Conservation (phyloP, 2,329 filamentous ascomycete genomes). For the Drechmeria coniospora region DNA sequence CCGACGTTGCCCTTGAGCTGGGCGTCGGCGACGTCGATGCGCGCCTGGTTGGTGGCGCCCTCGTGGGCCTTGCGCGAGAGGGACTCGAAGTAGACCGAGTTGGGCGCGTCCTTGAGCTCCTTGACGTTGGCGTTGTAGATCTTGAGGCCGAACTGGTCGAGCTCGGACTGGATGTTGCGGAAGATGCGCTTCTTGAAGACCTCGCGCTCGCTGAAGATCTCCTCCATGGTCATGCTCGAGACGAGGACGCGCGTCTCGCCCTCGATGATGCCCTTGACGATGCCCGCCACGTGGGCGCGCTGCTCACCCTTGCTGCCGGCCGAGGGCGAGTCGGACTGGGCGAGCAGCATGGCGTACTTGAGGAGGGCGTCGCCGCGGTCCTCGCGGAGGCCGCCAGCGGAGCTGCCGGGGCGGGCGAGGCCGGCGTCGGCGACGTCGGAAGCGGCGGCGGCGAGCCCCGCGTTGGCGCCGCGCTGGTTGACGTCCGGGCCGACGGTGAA, state of each 20-base stretch:
- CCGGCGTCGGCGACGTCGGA: slow-evolving; percentile 6
- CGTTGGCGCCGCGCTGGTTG: slow-evolving; percentile 37
- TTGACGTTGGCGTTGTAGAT: slow-evolving; percentile 63
- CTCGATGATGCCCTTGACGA: slow-evolving; percentile 82
- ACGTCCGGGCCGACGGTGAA: slow-evolving; percentile 77
- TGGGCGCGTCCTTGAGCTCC: slow-evolving; percentile 69
- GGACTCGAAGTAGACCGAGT: slow-evolving; percentile 70
- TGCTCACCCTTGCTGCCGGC: slow-evolving; percentile 22
- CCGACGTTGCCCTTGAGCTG: slow-evolving; percentile 55
- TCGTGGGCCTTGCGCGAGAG: slow-evolving; percentile 74
- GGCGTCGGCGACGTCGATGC: slow-evolving; percentile 50
- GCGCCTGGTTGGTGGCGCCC: slow-evolving; percentile 66
- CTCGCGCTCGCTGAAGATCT: slow-evolving; percentile 66
- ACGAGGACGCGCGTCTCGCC: slow-evolving; percentile 75
- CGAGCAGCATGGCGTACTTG: slow-evolving; percentile 71
- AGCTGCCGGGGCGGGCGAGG: neutral
- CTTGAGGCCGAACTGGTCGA: slow-evolving; percentile 65
- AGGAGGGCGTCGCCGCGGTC: slow-evolving; percentile 48
- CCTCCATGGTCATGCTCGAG: slow-evolving; percentile 83
- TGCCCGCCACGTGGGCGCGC: slow-evolving; percentile 57
- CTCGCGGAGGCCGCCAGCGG: slow-evolving; percentile 19
- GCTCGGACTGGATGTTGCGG: slow-evolving; percentile 61
- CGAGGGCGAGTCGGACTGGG: slow-evolving; percentile 36
- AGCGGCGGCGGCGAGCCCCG: slow-evolving; percentile 2
- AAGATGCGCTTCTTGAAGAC: slow-evolving; percentile 64